Base-by-base conservation (phyloP, 306 rosid genomes). In the Trifolium dubium region DNA sequence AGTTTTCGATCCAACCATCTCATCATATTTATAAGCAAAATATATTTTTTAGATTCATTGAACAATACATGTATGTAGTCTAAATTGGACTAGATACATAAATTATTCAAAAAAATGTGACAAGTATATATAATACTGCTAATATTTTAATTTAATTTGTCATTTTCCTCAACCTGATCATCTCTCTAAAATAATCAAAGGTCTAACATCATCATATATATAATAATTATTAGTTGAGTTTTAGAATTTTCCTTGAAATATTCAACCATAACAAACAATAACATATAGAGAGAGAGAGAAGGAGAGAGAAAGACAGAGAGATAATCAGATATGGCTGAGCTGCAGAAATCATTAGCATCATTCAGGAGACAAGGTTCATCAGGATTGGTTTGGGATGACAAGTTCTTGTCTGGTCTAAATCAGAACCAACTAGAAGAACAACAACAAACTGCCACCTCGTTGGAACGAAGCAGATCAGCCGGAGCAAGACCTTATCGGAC, bases 301-400 rank as follows among this genome's bases (percentile, higher is more conserved):
- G 28, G 50, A 76, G 30, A 47, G 39, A 62, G 46, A 67, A 34
- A 69, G 53, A 61, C 23, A 69, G 30, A 47, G 39, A 62, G 46
- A 67, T 29, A 69, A 46, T 55, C 23, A 69, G 47, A 69, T 5
- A 80, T 88, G 96, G 86, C 76, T 13, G 89, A 79, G 70, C 37
- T 92, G n/a, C 86, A 82, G 56, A 85, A 88, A 79, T 89, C 97
- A 10, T 86, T 80, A 17, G 86, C 90, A 71, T 86, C 97, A 6
- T 92, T 86, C 65, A 82, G 97, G 50, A 85, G 97, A 77, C 91
- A 86, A 71, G 97, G 97, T 2, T 92, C 97, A 0, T 89, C 93
- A 2, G 97, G 97, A 1, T 63, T 82, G 75, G 82, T 86, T 3
- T 92, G 97, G 97, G 88, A 86, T 73, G 88, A 89, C 78, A 83